Evolutionary conservation across 495 filamentous ascomycete species (phyloP).

Genomic region (Clavariopsis aquatica): DNA sequence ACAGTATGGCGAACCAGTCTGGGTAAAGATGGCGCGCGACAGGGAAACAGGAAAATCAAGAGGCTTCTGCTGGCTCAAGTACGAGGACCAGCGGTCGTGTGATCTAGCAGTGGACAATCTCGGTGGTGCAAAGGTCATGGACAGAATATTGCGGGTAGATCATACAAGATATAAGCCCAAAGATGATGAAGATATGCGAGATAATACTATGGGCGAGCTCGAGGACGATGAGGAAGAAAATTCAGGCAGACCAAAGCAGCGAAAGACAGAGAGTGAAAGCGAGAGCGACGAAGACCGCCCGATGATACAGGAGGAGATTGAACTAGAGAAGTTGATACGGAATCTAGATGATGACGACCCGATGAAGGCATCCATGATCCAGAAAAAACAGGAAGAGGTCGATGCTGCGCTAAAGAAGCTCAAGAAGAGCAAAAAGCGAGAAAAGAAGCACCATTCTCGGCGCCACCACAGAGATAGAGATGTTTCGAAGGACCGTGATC

Average conservation of each 20-base stretch:
- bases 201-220: slow-evolving; percentile 44
- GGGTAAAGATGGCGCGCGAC: slow-evolving; percentile 86
- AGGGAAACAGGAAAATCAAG: slow-evolving; percentile 93
- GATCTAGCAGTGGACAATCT: slow-evolving; percentile 96
- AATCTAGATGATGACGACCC: slow-evolving; percentile 95
- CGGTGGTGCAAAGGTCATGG: slow-evolving; percentile 79
- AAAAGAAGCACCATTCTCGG: slow-evolving; percentile 52
- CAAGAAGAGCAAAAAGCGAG: slow-evolving; percentile 49
- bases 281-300: slow-evolving; percentile 48
- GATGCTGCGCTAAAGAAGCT: slow-evolving; percentile 64
- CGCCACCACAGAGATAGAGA: slow-evolving; percentile 46
- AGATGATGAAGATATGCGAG: slow-evolving; percentile 78
- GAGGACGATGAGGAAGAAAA: slow-evolving; percentile 36
- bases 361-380: slow-evolving; percentile 87
- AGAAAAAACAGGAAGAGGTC: slow-evolving; percentile 88
- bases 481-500: not conserved
- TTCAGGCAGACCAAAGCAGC: slow-evolving; percentile 42
- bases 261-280: slow-evolving; percentile 43
- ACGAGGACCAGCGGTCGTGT: slow-evolving; percentile 95
- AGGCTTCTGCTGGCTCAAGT: slow-evolving; percentile 94
- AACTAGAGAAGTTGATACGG: slow-evolving; percentile 70
- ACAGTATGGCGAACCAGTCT: slow-evolving; percentile 91
- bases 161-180: slow-evolving; percentile 86
- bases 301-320: slow-evolving; percentile 68
- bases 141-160: slow-evolving; percentile 81